A percentile compares a stretch with the other conserved stretches of the same genome.
These are phyloP conservation scores for Climacium dendroides DNA, from an alignment of 225 moss, liverwort and hornwort genomes.

Conservation along the genomic window DNA sequence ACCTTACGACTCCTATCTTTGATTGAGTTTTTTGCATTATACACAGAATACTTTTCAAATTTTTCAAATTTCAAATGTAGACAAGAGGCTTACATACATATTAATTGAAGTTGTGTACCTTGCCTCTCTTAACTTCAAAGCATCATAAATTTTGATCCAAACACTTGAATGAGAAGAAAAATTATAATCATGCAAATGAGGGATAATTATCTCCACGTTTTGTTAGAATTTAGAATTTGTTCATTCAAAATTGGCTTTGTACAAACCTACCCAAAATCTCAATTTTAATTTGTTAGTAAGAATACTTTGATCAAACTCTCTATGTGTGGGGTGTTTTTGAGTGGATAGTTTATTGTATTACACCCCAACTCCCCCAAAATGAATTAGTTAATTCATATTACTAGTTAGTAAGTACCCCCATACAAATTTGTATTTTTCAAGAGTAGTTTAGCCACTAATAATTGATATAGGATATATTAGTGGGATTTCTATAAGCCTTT, in stretches of 20 bases:
- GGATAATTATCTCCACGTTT: not conserved
- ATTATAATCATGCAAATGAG: not conserved
- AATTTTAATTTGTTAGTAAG: not conserved
- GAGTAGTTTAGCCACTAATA: too few relatives aligned
- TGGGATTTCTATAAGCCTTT: too few relatives aligned
- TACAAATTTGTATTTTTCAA: too few relatives aligned
- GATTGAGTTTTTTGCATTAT: not conserved
- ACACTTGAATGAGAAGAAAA: not conserved
- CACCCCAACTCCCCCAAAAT: too few relatives aligned
- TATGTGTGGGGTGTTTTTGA: too few relatives aligned
- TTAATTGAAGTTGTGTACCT: not conserved
- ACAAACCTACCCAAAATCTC: not conserved
- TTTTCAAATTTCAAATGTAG: too few relatives aligned
- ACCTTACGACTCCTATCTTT: not conserved
- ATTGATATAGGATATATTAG: too few relatives aligned
- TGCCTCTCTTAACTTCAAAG: fast-evolving
- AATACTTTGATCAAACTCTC: not conserved
- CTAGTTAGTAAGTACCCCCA: too few relatives aligned
- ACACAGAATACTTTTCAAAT: not conserved
- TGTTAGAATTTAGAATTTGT: too few relatives aligned
- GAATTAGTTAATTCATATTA: too few relatives aligned
- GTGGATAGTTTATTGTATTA: too few relatives aligned
- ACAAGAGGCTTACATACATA: not conserved
- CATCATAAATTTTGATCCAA: not conserved
- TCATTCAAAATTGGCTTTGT: not conserved